phyloP scores from a whole-genome alignment of 2,329 filamentous ascomycete species.

The Xylariaceae sp. region DNA sequence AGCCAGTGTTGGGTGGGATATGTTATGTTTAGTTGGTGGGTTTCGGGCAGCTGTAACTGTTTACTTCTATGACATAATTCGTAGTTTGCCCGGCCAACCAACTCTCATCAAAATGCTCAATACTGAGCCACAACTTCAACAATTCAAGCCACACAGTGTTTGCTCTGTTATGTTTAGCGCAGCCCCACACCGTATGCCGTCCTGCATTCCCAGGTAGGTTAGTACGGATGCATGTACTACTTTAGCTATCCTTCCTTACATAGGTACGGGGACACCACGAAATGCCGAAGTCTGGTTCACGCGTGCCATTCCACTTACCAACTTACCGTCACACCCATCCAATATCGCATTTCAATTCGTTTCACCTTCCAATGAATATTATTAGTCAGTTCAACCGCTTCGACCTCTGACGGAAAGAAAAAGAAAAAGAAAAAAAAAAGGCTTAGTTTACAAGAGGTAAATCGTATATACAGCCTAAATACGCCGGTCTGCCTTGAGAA shows the following conservation, averaged over 20 bases:
- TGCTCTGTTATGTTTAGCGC: not conserved
- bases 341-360: not conserved
- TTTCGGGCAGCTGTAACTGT: slow-evolving; percentile 10
- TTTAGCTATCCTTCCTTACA: too few species aligned
- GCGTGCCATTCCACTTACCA: not conserved
- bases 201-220: not conserved
- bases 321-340: not conserved
- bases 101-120: not conserved
- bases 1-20: not conserved
- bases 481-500: not conserved
- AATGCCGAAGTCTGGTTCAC: not conserved
- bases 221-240: too few species aligned
- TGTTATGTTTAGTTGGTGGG: not conserved
- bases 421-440: too few species aligned
- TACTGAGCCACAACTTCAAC: not conserved
- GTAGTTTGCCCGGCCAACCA: slow-evolving; percentile 31
- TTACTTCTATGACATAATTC: slow-evolving; percentile 32
- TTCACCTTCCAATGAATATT: not conserved
- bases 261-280: too few species aligned
- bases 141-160: not conserved
- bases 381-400: not conserved
- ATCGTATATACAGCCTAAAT: not conserved
- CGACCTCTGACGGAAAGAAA: too few species aligned
- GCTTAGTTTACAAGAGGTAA: too few species aligned
- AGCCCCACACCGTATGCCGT: not conserved